Percentiles rank a stretch among this genome's conserved stretches.
Evolutionary conservation across 768 basidiomycete genomes (phyloP).

Genomic region (Boletus pseudo-olivaceus): DNA sequence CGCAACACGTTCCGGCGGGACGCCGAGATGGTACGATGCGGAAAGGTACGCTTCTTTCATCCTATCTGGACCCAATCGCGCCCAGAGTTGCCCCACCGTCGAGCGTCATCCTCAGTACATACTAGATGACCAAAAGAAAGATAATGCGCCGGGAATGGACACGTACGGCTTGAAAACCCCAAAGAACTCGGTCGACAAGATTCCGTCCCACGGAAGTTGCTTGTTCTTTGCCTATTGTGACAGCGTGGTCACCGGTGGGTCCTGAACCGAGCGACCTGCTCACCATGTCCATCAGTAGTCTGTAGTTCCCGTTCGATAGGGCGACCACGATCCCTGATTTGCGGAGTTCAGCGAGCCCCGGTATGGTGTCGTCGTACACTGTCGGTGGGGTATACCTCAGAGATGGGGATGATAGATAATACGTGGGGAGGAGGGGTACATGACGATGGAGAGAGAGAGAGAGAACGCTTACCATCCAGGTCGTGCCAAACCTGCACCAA

Average conservation of each 20-base stretch:
- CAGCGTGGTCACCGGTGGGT: too few species aligned
- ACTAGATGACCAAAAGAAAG: neutral
- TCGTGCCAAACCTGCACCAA: conserved; percentile 59
- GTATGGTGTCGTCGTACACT: conserved; percentile 58
- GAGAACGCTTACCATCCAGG: conserved; percentile 40
- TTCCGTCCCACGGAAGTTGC: conserved; percentile 58
- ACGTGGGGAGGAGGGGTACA: neutral
- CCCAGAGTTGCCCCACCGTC: too few species aligned
- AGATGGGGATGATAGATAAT: conserved; percentile 16
- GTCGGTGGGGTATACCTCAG: conserved; percentile 25
- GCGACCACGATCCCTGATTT: conserved; percentile 47
- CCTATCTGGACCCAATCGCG: conserved; percentile 21
- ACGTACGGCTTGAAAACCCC: conserved; percentile 63
- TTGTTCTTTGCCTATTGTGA: conserved; percentile 53
- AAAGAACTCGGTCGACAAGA: conserved; percentile 61
- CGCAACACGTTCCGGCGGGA: conserved; percentile 45
- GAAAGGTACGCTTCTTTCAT: conserved; percentile 46
- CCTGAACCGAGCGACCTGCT: neutral
- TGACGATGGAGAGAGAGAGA: neutral
- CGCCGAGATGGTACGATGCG: conserved; percentile 44
- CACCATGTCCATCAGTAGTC: conserved; percentile 61
- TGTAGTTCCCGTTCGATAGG: conserved; percentile 63
- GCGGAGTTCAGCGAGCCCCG: conserved; percentile 50
- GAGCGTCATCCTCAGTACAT: neutral
- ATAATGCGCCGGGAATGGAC: neutral